Base-by-base conservation (phyloP, 495 filamentous ascomycete species). In the Penicillium robsamsonii region DNA sequence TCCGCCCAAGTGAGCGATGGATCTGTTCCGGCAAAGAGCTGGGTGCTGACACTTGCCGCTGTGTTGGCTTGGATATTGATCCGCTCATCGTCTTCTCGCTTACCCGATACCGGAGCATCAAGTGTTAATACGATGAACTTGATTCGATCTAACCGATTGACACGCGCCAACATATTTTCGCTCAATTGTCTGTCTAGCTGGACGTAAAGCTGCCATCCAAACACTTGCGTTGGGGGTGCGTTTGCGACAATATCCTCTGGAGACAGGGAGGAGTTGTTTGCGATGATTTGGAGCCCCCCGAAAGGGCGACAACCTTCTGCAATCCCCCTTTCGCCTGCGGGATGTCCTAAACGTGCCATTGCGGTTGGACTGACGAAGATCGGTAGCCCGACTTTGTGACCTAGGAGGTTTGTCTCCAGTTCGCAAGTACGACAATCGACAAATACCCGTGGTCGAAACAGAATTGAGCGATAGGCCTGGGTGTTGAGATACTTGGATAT, bases 31-130 rank as follows among this genome's bases (percentile, higher is more conserved):
- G 30, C 62, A 80, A 90, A 0, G 66, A 66, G 3, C 81, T 87
- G 77, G 18, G 29, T 48, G 18, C 27, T 85, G 88, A 0, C 82
- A 70, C 25, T 85, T 67, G 3, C 79, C 12, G 70, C 67, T 13
- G 58, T 58, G 3, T 81, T 57, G 22, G 45, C 66, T 38, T 81
- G 77, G 2, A 80, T 71, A n/a, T 78, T 75, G 4, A 70, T 70
- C 2, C 83, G 70, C 66, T 96, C 91, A 69, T 96, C 91, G 29
- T 85, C 82, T 77, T 96, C 91, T 46, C 91, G 78, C 70, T 96
- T 96, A 1, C 91, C 91, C 0, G 90, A 84, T 8, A 89, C 83
- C 1, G 91, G 87, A 2, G 89, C 87, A 68, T 96, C 91, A n/a
- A 96, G 83, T 2, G 92, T 96, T 22, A 95, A 75, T 48, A 86